These are phyloP conservation scores for Chaetomium cochliodes DNA, from an alignment of 495 filamentous ascomycete species.

Conservation along the genomic window DNA sequence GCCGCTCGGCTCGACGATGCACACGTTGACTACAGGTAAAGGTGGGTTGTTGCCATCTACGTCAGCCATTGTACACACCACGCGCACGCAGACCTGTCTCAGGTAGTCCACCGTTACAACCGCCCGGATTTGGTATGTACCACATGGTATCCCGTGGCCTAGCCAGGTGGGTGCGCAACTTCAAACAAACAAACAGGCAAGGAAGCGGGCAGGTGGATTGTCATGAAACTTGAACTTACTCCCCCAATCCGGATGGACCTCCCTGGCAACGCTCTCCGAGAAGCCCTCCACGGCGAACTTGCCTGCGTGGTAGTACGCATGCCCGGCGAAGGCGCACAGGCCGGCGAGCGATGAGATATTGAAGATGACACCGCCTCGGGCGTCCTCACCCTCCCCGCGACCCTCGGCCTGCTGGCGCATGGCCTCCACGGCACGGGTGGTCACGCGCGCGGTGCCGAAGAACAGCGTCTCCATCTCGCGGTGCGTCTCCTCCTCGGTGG, in stretches of 20 bases:
- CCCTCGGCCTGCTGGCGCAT: constrained; percentile 35
- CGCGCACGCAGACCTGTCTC: too few species aligned
- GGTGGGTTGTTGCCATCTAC: not conserved
- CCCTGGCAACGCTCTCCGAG: constrained; percentile 52
- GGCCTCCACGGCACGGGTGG: constrained; percentile 44
- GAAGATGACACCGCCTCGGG: constrained; percentile 51
- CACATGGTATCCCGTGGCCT: too few species aligned
- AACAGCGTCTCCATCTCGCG: constrained; percentile 54
- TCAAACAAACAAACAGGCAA: too few species aligned
- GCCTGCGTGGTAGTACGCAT: constrained; percentile 55
- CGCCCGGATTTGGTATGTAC: too few species aligned
- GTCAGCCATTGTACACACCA: not conserved
- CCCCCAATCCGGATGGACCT: constrained; percentile 52
- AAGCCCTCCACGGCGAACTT: constrained; percentile 59
- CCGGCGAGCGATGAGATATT: constrained; percentile 57
- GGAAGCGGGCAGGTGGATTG: too few species aligned
- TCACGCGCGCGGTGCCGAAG: constrained; percentile 51
- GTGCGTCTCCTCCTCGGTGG: constrained; percentile 43
- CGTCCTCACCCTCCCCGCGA: constrained; percentile 8
- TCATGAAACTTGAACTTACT: constrained; percentile 18
- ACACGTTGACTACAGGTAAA: constrained; percentile 47
- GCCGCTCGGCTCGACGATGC: constrained; percentile 51
- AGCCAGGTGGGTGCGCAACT: too few species aligned
- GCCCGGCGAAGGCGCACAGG: constrained; percentile 44
- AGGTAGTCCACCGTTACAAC: too few species aligned